phyloP scores from a whole-genome alignment of 1,139 yeast species.

The Diutina rugosa region DNA sequence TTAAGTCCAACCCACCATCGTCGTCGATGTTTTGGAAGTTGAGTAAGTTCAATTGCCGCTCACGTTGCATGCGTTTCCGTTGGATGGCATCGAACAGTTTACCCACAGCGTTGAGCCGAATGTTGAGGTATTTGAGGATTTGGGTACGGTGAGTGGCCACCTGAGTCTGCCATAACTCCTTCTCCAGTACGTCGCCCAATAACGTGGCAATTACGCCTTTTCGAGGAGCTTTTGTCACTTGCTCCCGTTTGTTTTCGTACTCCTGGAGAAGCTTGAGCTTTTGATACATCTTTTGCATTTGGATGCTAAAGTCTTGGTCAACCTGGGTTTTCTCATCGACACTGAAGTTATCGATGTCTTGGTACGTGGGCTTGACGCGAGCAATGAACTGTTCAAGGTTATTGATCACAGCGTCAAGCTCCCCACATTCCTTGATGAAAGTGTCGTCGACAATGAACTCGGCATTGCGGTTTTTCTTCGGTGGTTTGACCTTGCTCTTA shows the following conservation, averaged over 20 bases:
- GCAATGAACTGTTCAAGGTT: conserved; percentile 25
- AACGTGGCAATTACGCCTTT: conserved; percentile 12
- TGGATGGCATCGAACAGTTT: conserved; percentile 28
- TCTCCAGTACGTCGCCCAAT: conserved; percentile 18
- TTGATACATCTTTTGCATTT: conserved; percentile 36
- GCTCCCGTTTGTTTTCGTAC: conserved; percentile 36
- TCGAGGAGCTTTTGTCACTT: conserved; percentile 7
- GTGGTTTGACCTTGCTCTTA: conserved; percentile 5
- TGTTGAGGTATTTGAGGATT: conserved; percentile 25
- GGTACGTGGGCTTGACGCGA: conserved; percentile 30
- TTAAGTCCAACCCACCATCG: conserved; percentile 11
- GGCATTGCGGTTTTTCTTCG: conserved; percentile 1
- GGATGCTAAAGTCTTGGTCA: conserved; percentile 40
- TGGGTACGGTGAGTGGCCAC: conserved; percentile 23
- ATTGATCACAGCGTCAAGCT: conserved; percentile 26
- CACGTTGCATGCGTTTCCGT: conserved; percentile 26
- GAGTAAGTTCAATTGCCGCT: conserved; percentile 24
- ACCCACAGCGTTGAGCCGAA: conserved; percentile 19
- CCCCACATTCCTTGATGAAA: conserved; percentile 36
- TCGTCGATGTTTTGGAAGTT: conserved; percentile 28
- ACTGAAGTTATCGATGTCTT: conserved; percentile 26
- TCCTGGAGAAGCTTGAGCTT: conserved; percentile 35
- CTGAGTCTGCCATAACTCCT: conserved; percentile 14
- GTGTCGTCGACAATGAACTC: conserved; percentile 22
- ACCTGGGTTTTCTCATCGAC: conserved; percentile 39